Base-by-base conservation (phyloP, 2,329 filamentous ascomycete genomes). In the Alternaria arborescens region DNA sequence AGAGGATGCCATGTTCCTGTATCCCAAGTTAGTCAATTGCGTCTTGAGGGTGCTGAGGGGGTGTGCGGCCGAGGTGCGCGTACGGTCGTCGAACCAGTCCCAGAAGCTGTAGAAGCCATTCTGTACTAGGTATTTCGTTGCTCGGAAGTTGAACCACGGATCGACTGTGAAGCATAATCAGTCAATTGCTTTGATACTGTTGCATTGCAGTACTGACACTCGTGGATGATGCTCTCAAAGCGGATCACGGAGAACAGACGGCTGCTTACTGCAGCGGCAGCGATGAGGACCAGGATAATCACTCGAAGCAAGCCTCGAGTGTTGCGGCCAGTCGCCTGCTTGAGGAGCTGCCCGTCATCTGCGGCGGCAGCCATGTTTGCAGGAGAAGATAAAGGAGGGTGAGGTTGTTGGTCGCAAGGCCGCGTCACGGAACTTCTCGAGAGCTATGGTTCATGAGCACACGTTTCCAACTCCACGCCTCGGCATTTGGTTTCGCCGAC, bases 31-130 rank as follows among this genome's bases (percentile, higher is more conserved):
- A 70, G 64, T 71, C 55, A 62, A 63, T 55, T 64, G 52, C 46
- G n/a, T 26, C 38, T 47, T 36, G 18, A 12, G 52, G 18, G 24
- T 52, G 24, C 30, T 32, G 60, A 34, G 52, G 51, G 34, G 52
- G 48, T 26, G 40, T 60, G 63, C 44, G 50, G 62, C 52, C 47
- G 64, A 66, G 64, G 55, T 55, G 78, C 87, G 66, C 87, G 66
- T 84, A 90, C 95, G 90, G 85, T 99, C 95, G 82, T 99, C 95
- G 77, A 99, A 99, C 95, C 95, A 99, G 80, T 99, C 94, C 95
- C 95, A 99, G 80, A 99, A 99, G 80, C 91, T 93, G 81, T 97
- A 96, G 83, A 99, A 98, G 73, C 95, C 95, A 89, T 99, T 88
- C 77, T 94, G 88, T 57, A 99, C 92, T 57, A 99, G 88, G 77